These are phyloP conservation scores for Lupinus albus DNA, from an alignment of 306 rosid species.

Conservation along the genomic window DNA sequence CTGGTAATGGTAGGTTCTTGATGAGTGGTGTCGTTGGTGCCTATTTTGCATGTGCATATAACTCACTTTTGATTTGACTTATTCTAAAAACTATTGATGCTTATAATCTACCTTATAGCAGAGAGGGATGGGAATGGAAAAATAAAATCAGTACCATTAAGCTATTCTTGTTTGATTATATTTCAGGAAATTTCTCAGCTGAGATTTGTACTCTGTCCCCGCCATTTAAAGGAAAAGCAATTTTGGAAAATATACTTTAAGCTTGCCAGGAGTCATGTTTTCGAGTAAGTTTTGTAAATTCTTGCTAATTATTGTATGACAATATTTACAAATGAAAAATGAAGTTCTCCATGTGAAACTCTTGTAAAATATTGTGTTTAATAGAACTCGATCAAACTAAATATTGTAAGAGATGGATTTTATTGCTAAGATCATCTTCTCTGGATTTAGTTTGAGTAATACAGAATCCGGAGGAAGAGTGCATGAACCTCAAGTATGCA, in stretches of 20 bases:
- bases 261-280: slow-evolving; percentile 71
- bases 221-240: slow-evolving; percentile 78
- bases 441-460: background rate
- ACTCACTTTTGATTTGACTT: background rate
- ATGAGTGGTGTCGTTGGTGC: background rate
- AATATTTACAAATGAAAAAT: slow-evolving; percentile 12
- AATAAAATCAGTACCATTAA: background rate
- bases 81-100: slow-evolving; percentile 14
- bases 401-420: background rate
- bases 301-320: slow-evolving; percentile 15
- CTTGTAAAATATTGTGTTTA: background rate
- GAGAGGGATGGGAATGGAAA: background rate
- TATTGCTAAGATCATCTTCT: background rate
- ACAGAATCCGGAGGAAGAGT: no score
- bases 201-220: slow-evolving; percentile 81
- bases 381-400: background rate
- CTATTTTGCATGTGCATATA: background rate
- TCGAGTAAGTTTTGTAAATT: slow-evolving; percentile 62
- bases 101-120: slow-evolving; percentile 25
- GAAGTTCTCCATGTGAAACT: background rate
- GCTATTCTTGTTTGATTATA: slow-evolving; percentile 29
- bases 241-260: slow-evolving; percentile 85
- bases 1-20: background rate
- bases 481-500: background rate
- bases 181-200: slow-evolving; percentile 82